phyloP scores from a whole-genome alignment of 1,284 basidiomycete genomes.

The Sphagnurus paluster region DNA sequence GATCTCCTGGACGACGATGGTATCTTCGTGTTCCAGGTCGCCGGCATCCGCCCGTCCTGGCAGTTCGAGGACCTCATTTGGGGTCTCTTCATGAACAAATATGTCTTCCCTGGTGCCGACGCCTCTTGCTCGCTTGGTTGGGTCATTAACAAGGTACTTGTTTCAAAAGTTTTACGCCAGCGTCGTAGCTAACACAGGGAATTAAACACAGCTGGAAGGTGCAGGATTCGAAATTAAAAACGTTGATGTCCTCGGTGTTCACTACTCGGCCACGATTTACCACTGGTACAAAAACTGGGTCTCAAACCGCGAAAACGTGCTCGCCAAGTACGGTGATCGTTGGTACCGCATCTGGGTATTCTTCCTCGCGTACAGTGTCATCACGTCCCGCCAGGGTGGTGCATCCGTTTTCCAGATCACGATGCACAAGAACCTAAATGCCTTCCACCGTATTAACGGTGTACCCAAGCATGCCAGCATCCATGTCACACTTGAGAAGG shows the following conservation, averaged over 20 bases:
- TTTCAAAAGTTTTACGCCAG: not conserved
- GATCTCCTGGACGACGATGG: conserved; percentile 94
- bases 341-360: conserved; percentile 92
- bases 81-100: conserved; percentile 96
- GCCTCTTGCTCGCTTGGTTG: conserved; percentile 94
- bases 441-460: conserved; percentile 85
- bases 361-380: conserved; percentile 84
- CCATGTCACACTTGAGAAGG: conserved; percentile 54
- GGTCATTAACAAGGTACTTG: conserved; percentile 70
- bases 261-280: conserved; percentile 94
- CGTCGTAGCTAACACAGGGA: not conserved
- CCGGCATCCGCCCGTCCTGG: conserved; percentile 92
- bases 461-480: conserved; percentile 76
- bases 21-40: conserved; percentile 94
- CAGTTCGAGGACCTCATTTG: conserved; percentile 98
- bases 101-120: conserved; percentile 97
- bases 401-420: conserved; percentile 95
- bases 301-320: conserved; percentile 84
- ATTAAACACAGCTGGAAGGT: conserved; percentile 65
- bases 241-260: conserved; percentile 94
- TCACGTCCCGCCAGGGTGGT: conserved; percentile 77
- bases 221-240: conserved; percentile 98
- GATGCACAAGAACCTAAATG: conserved; percentile 96
- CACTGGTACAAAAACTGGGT: conserved; percentile 97
- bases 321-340: conserved; percentile 87